These are phyloP conservation scores for Miamiensis avidus DNA, from an alignment of 169 alveolate genomes.

Conservation along the genomic window DNA sequence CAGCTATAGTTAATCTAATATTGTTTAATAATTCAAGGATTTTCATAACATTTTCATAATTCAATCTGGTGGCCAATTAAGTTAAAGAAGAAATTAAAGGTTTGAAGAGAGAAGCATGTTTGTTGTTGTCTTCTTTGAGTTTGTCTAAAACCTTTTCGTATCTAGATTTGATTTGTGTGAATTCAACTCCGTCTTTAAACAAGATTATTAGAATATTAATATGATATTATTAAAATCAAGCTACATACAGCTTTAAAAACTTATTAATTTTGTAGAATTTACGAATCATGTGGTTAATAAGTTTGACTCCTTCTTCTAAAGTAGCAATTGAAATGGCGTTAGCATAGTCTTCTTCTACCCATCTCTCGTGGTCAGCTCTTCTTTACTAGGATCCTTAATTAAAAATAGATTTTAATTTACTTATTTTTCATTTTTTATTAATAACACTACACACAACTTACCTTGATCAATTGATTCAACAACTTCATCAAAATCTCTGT, in stretches of 20 bases:
- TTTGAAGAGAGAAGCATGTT: slow-evolving; percentile 6
- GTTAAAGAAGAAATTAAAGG: neutral
- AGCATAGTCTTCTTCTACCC: neutral
- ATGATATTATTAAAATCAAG: too few relatives aligned
- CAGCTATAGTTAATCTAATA: too few relatives aligned
- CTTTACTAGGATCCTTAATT: neutral
- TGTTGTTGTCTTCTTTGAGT: neutral
- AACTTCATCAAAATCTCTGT: too few relatives aligned
- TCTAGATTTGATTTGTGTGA: slow-evolving; percentile 7
- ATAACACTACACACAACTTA: too few relatives aligned
- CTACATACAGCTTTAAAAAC: too few relatives aligned
- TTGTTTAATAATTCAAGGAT: neutral
- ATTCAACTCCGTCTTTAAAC: neutral
- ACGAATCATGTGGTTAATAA: slow-evolving; percentile 8
- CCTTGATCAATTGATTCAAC: too few relatives aligned
- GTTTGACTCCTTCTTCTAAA: slow-evolving; percentile 1
- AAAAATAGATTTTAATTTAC: too few relatives aligned
- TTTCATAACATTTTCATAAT: neutral
- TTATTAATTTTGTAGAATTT: too few relatives aligned
- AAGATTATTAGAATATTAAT: too few relatives aligned
- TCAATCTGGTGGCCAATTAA: neutral
- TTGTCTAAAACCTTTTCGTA: slow-evolving; percentile 8
- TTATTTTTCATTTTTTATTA: too few relatives aligned
- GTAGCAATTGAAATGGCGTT: neutral
- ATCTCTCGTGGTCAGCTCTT: slow-evolving; percentile 4